Conservation (phyloP, 83 land plant species). For the Diphasiastrum complanatum region DNA sequence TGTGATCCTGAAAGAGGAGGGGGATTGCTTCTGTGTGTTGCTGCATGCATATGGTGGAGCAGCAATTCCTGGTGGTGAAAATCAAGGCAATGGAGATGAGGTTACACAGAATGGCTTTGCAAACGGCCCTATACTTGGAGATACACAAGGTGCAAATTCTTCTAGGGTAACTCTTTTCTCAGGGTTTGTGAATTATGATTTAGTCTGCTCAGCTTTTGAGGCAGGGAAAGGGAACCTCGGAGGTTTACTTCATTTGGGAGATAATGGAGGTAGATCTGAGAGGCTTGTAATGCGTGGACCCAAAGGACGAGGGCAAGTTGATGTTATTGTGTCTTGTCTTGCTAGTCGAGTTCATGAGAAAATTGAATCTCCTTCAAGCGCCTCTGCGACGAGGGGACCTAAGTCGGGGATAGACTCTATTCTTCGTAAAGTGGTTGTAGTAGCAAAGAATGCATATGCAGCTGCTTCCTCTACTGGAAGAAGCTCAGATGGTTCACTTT, state of each 20-base stretch:
- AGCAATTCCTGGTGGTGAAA: slow-evolving; percentile 52
- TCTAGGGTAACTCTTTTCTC: slow-evolving; percentile 60
- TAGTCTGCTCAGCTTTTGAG: slow-evolving; percentile 95
- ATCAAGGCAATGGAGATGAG: not conserved
- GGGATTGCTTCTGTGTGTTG: slow-evolving; percentile 90
- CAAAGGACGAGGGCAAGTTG: slow-evolving; percentile 90
- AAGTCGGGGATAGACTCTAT: too few relatives aligned
- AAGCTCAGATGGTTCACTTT: too few relatives aligned
- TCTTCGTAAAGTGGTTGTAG: too few relatives aligned
- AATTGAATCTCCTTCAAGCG: too few relatives aligned
- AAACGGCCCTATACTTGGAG: not conserved
- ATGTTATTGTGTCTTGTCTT: slow-evolving; percentile 81
- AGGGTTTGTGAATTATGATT: slow-evolving; percentile 91
- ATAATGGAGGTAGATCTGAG: slow-evolving; percentile 58
- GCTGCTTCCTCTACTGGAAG: too few relatives aligned
- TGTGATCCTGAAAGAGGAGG: slow-evolving; percentile 82
- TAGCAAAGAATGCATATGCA: too few relatives aligned
- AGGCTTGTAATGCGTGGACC: slow-evolving; percentile 86
- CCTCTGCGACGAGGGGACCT: too few relatives aligned
- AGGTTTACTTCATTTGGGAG: slow-evolving; percentile 33
- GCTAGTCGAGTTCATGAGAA: too few relatives aligned
- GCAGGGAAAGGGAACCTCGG: slow-evolving; percentile 20
- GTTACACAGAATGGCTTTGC: not conserved
- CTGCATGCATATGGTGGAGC: slow-evolving; percentile 87
- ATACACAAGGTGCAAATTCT: not conserved